Conservation (phyloP, 805 yeast species). For the Suhomyces kilbournensis region DNA sequence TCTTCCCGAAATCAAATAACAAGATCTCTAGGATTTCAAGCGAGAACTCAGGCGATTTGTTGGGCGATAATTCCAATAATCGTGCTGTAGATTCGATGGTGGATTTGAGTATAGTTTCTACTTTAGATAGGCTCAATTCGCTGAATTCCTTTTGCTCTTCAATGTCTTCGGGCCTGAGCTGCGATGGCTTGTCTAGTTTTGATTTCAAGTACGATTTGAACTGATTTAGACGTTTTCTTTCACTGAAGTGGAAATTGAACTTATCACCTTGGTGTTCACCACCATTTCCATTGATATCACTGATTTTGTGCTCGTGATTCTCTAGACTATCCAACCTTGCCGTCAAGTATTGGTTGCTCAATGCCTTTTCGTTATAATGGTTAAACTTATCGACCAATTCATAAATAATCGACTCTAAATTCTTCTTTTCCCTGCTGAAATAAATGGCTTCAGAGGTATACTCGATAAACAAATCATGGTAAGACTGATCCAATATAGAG, state of each 20-base stretch:
- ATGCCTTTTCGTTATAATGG: constrained; percentile 30
- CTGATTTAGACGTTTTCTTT: constrained; percentile 48
- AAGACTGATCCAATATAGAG: constrained; percentile 63
- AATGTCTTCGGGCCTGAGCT: constrained; percentile 20
- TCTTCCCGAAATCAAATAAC: constrained; percentile 65
- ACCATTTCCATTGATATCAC: constrained; percentile 7
- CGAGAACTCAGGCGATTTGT: constrained; percentile 57
- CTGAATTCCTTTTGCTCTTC: constrained; percentile 21
- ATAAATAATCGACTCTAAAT: constrained; percentile 54
- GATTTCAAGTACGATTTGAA: constrained; percentile 57
- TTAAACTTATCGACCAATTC: constrained; percentile 46
- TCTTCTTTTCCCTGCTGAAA: constrained; percentile 67
- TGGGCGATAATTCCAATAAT: constrained; percentile 67
- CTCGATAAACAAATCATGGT: constrained; percentile 69
- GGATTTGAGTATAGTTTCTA: constrained; percentile 64
- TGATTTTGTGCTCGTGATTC: constrained; percentile 21
- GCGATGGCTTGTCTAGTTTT: constrained; percentile 21
- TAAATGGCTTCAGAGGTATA: constrained; percentile 66
- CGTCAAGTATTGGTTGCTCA: constrained; percentile 34
- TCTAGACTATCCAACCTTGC: constrained; percentile 36
- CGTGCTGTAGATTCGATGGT: constrained; percentile 75
- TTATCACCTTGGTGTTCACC: constrained; percentile 20
- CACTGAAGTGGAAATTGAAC: constrained; percentile 32
- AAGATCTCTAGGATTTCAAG: constrained; percentile 65
- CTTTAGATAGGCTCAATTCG: constrained; percentile 40